A percentile compares a stretch with the other conserved stretches of the same genome.
Conservation (phyloP, 257 asterid species). For the Echium plantagineum region DNA sequence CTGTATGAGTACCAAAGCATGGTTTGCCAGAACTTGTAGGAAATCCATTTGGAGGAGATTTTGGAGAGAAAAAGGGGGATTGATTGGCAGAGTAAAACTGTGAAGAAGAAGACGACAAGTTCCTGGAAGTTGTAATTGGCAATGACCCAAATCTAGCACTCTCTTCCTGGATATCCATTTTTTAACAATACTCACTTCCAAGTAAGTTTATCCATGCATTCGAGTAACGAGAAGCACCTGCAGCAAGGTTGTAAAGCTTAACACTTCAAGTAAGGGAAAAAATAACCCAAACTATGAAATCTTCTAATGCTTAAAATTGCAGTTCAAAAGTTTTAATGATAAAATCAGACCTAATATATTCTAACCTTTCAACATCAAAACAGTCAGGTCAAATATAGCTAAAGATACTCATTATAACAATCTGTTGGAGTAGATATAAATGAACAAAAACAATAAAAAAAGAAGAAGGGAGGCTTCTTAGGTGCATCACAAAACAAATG, state of each 20-base stretch:
- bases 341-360: too few species aligned
- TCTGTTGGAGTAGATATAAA: too few species aligned
- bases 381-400: neutral
- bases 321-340: too few species aligned
- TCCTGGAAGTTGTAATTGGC: slow-evolving; percentile 51
- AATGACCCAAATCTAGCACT: slow-evolving; percentile 24
- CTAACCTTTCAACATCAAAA: too few species aligned
- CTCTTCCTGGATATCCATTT: slow-evolving; percentile 66
- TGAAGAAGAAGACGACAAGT: slow-evolving; percentile 83
- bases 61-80: slow-evolving; percentile 91
- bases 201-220: slow-evolving; percentile 23
- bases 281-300: too few species aligned
- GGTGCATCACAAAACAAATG: neutral
- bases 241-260: slow-evolving; percentile 13
- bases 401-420: neutral
- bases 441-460: too few species aligned
- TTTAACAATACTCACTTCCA: slow-evolving; percentile 28
- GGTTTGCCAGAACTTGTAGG: slow-evolving; percentile 15
- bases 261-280: neutral
- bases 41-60: slow-evolving; percentile 26
- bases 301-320: too few species aligned
- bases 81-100: slow-evolving; percentile 89
- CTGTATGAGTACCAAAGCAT: slow-evolving; percentile 9
- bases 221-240: slow-evolving; percentile 24
- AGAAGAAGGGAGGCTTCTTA: too few species aligned